Evolutionary conservation across 164 flowering plant genomes (phyloP).

Genomic region (Kingdonia uniflora): DNA sequence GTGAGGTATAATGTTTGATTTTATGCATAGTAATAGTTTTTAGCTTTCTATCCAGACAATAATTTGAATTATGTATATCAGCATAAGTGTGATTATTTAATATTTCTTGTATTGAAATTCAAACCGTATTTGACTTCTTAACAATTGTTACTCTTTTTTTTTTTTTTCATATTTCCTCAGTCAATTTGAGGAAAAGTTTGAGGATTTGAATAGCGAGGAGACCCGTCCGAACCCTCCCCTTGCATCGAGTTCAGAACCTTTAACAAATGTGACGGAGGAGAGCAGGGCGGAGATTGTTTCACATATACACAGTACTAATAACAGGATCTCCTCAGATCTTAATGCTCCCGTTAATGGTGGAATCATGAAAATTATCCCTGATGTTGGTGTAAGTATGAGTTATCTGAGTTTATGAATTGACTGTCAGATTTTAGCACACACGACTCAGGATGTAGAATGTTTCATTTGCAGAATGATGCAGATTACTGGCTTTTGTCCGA

Average conservation of each 20-base stretch:
- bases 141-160: too few relatives aligned
- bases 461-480: constrained; percentile 54
- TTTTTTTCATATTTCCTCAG: constrained; percentile 25
- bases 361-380: constrained; percentile 93
- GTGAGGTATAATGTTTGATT: constrained; percentile 48
- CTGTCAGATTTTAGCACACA: not conserved
- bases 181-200: constrained; percentile 86
- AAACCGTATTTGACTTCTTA: too few relatives aligned
- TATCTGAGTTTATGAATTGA: not conserved
- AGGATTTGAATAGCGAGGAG: constrained; percentile 56
- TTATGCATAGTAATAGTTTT: not conserved
- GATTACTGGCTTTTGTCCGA: constrained; percentile 89
- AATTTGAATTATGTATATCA: too few relatives aligned
- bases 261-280: constrained; percentile 21
- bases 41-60: too few relatives aligned
- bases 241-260: constrained; percentile 33
- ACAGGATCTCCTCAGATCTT: constrained; percentile 35
- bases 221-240: constrained; percentile 28
- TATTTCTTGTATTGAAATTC: too few relatives aligned
- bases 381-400: constrained; percentile 59
- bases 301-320: constrained; percentile 27
- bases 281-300: constrained; percentile 4
- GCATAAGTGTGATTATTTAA: too few relatives aligned
- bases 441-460: not conserved
- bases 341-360: constrained; percentile 63